Base-by-base conservation (phyloP, 805 yeast species). In the Blastobotrys muscicola region DNA sequence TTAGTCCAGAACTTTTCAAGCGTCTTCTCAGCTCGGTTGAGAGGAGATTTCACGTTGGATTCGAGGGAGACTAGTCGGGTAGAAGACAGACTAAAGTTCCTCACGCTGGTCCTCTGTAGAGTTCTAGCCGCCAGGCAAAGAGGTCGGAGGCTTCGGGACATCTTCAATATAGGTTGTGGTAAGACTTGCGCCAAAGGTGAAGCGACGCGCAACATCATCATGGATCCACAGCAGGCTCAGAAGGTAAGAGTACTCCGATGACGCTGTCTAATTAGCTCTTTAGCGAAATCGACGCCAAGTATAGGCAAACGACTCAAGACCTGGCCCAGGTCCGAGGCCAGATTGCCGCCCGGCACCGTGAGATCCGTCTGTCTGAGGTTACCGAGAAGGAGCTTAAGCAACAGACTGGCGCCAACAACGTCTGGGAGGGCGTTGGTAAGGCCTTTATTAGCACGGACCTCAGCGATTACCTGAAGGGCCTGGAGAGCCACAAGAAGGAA, bases 351-450 rank as follows among this genome's bases (percentile, higher is more conserved):
- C 67, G 71, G 16, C 61, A 66, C 44, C 72, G 78, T 38, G 73
- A 72, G 51, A 62, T 73, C 51, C 70, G 68, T 52, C 58, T 82
- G 39, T 71, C 79, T 14, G 71, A 72, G 20, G 66, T 75, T 36
- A 81, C 94, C 7, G 62, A 70, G 30, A 57, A 69, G 30, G 83
- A 82, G 50, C 66, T 86, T 40, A 66, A 64, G 20, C 67, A 74
- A 36, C 54, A 50, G 51, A 39, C 53, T 20, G 51, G 47, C 26
- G 64, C 72, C 10, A 69, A 66, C 8, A 58, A 57, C 7, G 89
- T 87, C 4, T 87, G 94, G 92, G 76, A 84, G 57, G 85, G 94
- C 4, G 75, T 85, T 31, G 97, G 97, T 26, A 82, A 82, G 61
- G 75, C 85, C 64, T 64, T 64, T 45, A 39, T 61, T 43, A 60